A percentile compares a stretch with the other conserved stretches of the same genome.
Evolutionary conservation across 306 rosid genomes (phyloP).

Genomic region (Gillenia trifoliata): DNA sequence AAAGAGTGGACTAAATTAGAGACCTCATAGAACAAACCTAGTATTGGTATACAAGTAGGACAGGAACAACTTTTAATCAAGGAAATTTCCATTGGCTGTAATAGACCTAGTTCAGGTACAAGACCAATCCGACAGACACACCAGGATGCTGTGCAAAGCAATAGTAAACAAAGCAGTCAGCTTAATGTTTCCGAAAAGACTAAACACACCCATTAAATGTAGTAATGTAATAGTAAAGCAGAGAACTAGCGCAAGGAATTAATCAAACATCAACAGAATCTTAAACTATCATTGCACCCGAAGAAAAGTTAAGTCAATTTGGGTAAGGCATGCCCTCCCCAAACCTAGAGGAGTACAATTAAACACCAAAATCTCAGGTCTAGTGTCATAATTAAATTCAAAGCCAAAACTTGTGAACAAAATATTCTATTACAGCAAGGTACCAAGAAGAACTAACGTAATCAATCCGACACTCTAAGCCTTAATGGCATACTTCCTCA

Average conservation of each 20-base stretch:
- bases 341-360: neutral
- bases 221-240: neutral
- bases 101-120: no score
- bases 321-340: slow-evolving; percentile 3
- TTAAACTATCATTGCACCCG: neutral
- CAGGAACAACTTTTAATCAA: neutral
- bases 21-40: neutral
- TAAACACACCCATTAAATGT: neutral
- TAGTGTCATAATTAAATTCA: slow-evolving; percentile 9
- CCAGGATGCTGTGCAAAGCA: no score
- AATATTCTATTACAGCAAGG: slow-evolving; percentile 9
- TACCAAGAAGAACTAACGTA: slow-evolving; percentile 10
- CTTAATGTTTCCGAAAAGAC: neutral
- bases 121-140: neutral
- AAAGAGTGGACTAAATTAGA: neutral
- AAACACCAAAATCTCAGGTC: slow-evolving; percentile 13
- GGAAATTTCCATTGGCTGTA: no score
- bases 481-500: slow-evolving; percentile 88
- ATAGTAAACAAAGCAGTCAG: neutral
- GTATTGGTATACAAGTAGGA: neutral
- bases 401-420: slow-evolving; percentile 25
- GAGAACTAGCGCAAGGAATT: neutral
- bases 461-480: slow-evolving; percentile 38
- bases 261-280: neutral
- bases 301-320: neutral